Conservation (phyloP, 495 filamentous ascomycete genomes). For the Achaetomiella virescens region DNA sequence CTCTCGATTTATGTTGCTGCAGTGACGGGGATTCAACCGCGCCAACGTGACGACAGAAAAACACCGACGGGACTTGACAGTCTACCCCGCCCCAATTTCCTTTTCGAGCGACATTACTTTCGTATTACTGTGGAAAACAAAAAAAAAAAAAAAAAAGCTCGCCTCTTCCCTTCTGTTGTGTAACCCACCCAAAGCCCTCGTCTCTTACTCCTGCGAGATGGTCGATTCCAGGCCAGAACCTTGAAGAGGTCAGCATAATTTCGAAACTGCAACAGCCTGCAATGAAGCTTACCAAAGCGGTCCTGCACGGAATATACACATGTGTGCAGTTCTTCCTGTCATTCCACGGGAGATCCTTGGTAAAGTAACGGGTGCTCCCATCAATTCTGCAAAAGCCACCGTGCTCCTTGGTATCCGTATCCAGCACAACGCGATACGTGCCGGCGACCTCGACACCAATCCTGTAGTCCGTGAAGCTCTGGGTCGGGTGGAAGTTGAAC, state of each 20-base stretch:
- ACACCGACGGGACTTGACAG: no score
- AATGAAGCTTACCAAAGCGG: constrained; percentile 65
- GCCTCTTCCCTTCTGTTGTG: no score
- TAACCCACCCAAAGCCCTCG: no score
- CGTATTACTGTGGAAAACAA: no score
- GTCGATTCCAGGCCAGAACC: constrained; percentile 32
- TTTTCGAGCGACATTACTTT: no score
- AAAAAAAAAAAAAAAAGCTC: background rate
- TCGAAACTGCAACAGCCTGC: background rate
- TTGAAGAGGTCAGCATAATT: constrained; percentile 1
- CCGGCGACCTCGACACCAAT: constrained; percentile 79
- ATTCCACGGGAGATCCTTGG: constrained; percentile 85
- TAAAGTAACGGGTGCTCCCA: constrained; percentile 78
- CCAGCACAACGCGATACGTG: constrained; percentile 83
- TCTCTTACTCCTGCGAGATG: constrained; percentile 6
- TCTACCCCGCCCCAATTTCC: no score
- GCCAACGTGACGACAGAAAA: no score
- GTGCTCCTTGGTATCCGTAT: constrained; percentile 69
- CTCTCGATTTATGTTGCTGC: background rate
- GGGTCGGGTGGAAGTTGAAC: constrained; percentile 90
- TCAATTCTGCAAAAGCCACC: constrained; percentile 77
- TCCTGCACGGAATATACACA: constrained; percentile 81
- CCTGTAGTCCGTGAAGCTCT: constrained; percentile 87
- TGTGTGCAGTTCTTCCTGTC: constrained; percentile 81
- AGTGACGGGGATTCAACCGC: no score